Evolutionary conservation across 2,329 filamentous ascomycete species (phyloP), one percentile per base, ranked within the genome.

Genomic region (Neoarthrinium moseri): DNA sequence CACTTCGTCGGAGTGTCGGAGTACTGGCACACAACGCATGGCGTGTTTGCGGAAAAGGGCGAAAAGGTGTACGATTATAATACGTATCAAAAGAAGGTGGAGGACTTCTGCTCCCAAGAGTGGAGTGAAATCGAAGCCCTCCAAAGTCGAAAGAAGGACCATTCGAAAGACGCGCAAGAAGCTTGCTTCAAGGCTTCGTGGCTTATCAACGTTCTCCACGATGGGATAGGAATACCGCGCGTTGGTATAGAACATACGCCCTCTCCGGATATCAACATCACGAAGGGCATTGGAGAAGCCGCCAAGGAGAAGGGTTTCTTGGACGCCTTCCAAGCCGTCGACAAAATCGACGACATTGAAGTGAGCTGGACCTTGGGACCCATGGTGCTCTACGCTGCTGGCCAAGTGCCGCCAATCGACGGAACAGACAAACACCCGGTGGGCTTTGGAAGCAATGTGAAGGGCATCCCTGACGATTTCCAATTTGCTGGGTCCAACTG

Each of bases 161-260:
- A 91, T 53, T 78, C 90, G 2, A 81, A 86, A 57, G 87, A 85
- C 40, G 91, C 91, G 5, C 81, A 86, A 53, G 85, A 95, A 61
- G 88, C 95, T 2, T 99, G 94, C 65, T 99, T 99, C 77, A 99
- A 99, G 66, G 91, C 94, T 0, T 94, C 90, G 5, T 99, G 95
- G 94, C 74, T 99, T 35, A 96, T 99, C 62, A 99, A 95, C 57
- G 86, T 99, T 60, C 76, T 99, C 4, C 92, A 99, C 59, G 89
- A 96, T 51, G 94, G 94, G 2, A 96, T 99, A 53, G 95, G 94
- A 1, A 84, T 99, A 42, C 95, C 95, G 5, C 81, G 91, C 41
- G 75, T 94, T 5, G 90, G 89, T 1, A 68, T 96, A 12, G 92
- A 96, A 56, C 72, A 81, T 17, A 74, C 77, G 0, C 59, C 69